Conservation (phyloP, 306 rosid species). For the Elaeagnus macrophylla region DNA sequence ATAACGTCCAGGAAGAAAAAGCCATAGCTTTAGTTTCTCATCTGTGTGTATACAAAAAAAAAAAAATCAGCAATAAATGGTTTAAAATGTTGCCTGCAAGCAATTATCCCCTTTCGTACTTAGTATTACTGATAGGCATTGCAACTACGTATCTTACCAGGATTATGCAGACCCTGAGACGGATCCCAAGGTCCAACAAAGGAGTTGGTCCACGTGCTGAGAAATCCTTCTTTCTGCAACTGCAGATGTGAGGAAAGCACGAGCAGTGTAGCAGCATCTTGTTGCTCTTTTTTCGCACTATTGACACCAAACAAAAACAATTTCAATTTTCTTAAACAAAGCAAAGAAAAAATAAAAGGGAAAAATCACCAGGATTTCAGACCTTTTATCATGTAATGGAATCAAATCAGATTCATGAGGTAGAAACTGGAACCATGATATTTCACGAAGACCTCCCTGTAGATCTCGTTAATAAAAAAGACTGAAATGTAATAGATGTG, state of each 20-base stretch:
- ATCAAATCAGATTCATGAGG: constrained; percentile 79
- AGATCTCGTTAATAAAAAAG: constrained; percentile 14
- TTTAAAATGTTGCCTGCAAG: not conserved
- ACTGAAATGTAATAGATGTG: not conserved
- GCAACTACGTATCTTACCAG: constrained; percentile 44
- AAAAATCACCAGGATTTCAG: constrained; percentile 9
- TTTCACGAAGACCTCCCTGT: constrained; percentile 80
- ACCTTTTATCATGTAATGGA: constrained; percentile 76
- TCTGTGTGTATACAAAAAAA: constrained; percentile 36
- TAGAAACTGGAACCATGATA: constrained; percentile 93
- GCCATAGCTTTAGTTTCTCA: constrained; percentile 96
- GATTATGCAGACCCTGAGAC: constrained; percentile 97
- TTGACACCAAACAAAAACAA: not conserved
- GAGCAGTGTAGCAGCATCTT: constrained; percentile 72
- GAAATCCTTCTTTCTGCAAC: constrained; percentile 83
- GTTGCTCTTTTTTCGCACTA: constrained; percentile 66
- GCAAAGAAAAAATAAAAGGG: not conserved
- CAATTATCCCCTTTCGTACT: no score
- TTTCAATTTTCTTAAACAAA: not conserved
- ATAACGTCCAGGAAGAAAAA: constrained; percentile 89
- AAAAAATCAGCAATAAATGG: constrained; percentile 21
- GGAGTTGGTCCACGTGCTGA: constrained; percentile 91
- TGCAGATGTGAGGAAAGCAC: constrained; percentile 85
- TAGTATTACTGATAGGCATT: no score
- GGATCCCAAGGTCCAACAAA: constrained; percentile 99